phyloP scores from a whole-genome alignment of 2,329 filamentous ascomycete genomes.

The Trichoderma sp. region DNA sequence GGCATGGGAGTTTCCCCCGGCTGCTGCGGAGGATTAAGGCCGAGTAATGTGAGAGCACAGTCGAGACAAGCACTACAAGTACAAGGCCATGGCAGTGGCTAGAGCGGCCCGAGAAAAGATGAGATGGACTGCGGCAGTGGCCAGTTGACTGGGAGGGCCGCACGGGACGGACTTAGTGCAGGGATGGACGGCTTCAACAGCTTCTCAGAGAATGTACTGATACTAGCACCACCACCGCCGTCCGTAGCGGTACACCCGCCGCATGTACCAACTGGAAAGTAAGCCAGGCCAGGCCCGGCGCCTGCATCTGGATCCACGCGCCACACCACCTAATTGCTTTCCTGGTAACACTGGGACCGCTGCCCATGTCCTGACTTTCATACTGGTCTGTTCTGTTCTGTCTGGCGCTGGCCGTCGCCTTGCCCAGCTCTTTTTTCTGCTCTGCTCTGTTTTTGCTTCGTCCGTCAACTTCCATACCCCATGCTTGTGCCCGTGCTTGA shows the following conservation, averaged over 20 bases:
- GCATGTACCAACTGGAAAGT: background rate
- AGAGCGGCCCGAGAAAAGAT: slow-evolving; percentile 12
- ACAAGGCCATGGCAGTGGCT: background rate
- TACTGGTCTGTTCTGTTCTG: background rate
- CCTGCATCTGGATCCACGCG: slow-evolving; percentile 7
- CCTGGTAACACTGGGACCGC: slow-evolving; percentile 5
- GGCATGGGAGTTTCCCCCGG: background rate
- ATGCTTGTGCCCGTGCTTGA: background rate
- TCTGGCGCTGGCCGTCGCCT: background rate
- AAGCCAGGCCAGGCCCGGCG: background rate
- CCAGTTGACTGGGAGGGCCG: slow-evolving; percentile 1
- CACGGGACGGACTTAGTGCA: background rate
- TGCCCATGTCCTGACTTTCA: slow-evolving; percentile 1
- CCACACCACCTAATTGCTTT: slow-evolving; percentile 3
- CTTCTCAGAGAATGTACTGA: too few species aligned
- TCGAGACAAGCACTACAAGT: background rate
- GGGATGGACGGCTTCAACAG: background rate
- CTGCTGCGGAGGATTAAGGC: background rate
- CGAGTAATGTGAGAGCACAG: background rate
- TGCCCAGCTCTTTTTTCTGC: background rate
- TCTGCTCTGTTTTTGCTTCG: background rate
- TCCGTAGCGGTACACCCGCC: background rate
- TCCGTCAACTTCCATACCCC: background rate
- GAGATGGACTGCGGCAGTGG: slow-evolving; percentile 13
- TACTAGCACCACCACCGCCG: too few species aligned